Base-by-base conservation (phyloP, 2,329 filamentous ascomycete species). In the Fusarium annulatum region DNA sequence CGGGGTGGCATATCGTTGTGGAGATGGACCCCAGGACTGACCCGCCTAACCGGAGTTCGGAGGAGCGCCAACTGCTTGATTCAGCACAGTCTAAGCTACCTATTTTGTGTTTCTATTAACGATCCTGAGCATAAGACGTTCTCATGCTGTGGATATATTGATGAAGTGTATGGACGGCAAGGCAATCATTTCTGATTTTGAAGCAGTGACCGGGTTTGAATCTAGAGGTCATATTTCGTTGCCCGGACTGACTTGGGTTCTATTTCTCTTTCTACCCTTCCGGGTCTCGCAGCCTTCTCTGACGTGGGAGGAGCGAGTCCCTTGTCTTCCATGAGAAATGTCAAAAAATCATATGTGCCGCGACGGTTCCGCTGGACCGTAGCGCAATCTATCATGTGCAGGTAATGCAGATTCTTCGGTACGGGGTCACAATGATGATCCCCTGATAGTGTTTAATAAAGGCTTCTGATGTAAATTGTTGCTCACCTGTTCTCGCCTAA, bases 341-440 rank as follows among this genome's bases (percentile, higher is more conserved):
- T 61, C 48, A 45, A 63, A 49, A 71, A 60, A 26, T 43, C 59
- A 41, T 42, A 66, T 64, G 69, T 64, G 64, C 64, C 38, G 57
- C 69, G 63, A 71, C 72, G 70, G 71, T 66, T 78, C 76, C 76
- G 76, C 71, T 78, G 69, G 74, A 51, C 76, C 76, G 74, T 78
- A 76, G 76, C 76, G 76, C 58, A 68, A 43, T 65, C 58, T 66
- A 49, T 57, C 43, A 26, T 57, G 49, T 51, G 49, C 55, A 60
- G 49, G 51, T 38, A 45, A 60, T 51, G 42, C 45, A 30, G 28
- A 41, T 65, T 46, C 42, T 39, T 57, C 23, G 19, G 28, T 43
- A 62, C 14, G 57, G 51, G 48, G 46, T 43, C 52, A 45, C 48
- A 53, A 39, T 42, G 30, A 30, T 59, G 39, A 51, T 67, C 58